These are phyloP conservation scores for Exophiala oligosperma DNA, from an alignment of 2,329 filamentous ascomycete genomes.

Conservation along the genomic window DNA sequence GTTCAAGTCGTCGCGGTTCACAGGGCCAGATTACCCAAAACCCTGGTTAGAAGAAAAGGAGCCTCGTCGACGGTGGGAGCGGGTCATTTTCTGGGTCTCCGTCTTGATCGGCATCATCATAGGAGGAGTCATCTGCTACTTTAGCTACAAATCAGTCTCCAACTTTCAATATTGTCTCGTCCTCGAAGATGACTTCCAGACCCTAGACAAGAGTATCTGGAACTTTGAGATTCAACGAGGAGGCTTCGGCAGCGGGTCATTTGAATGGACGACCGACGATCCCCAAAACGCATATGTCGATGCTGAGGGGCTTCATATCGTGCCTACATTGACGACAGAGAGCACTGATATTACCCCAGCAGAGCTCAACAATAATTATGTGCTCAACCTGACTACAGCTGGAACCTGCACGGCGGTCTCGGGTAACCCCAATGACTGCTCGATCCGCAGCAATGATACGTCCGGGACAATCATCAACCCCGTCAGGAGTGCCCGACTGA, in stretches of 20 bases:
- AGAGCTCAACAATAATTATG: not conserved
- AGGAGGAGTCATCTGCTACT: constrained; percentile 37
- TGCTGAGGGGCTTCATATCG: constrained; percentile 52
- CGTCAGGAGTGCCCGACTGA: constrained; percentile 51
- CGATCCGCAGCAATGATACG: constrained; percentile 1
- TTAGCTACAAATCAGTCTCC: constrained; percentile 10
- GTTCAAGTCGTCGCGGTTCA: constrained; percentile 7
- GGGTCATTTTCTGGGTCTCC: constrained; percentile 32
- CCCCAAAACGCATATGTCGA: constrained; percentile 51
- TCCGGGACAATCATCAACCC: constrained; percentile 48
- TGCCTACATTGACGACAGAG: constrained; percentile 51
- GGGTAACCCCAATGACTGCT: not conserved
- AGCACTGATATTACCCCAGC: constrained; percentile 30
- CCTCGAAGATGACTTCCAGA: constrained; percentile 52
- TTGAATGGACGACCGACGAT: constrained; percentile 57
- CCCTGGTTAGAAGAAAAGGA: constrained; percentile 72
- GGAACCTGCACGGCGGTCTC: constrained; percentile 1
- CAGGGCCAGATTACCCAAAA: constrained; percentile 49
- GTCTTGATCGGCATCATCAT: constrained; percentile 34
- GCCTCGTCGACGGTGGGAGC: constrained; percentile 81
- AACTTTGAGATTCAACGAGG: constrained; percentile 50
- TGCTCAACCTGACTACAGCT: not conserved
- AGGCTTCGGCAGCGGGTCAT: constrained; percentile 51
- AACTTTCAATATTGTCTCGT: constrained; percentile 49
- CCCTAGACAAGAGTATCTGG: constrained; percentile 46